A percentile compares a stretch with the other conserved stretches of the same genome.
These are phyloP conservation scores for Cladorrhinum sp. DNA, from an alignment of 2,329 filamentous ascomycete species.

Conservation along the genomic window DNA sequence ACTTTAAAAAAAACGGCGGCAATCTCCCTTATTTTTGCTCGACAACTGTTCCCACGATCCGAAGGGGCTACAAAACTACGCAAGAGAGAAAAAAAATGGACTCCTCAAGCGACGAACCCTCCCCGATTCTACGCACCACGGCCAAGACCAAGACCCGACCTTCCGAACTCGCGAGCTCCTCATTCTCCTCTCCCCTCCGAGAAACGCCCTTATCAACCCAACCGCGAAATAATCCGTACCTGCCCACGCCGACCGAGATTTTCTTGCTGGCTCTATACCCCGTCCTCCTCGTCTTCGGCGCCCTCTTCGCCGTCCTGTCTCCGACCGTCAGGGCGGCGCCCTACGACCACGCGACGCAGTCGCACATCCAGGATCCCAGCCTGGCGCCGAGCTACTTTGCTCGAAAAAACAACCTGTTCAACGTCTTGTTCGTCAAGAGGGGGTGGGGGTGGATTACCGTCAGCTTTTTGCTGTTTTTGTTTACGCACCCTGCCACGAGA, in stretches of 20 bases:
- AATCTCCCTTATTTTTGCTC: no score
- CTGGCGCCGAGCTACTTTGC: constrained; percentile 83
- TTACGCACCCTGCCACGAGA: constrained; percentile 60
- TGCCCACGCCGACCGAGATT: constrained; percentile 68
- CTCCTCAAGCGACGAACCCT: neutral
- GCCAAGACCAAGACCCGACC: constrained; percentile 2
- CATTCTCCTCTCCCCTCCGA: neutral
- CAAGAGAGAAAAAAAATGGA: neutral
- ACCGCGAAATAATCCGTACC: constrained; percentile 51
- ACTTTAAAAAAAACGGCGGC: no score
- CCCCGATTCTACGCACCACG: constrained; percentile 8
- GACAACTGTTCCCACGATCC: no score
- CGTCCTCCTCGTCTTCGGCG: constrained; percentile 72
- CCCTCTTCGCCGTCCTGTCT: constrained; percentile 74
- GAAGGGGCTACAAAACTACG: no score
- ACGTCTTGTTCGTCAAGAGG: constrained; percentile 88
- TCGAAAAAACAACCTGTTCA: constrained; percentile 89
- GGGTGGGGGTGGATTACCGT: constrained; percentile 89
- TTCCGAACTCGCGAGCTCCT: neutral
- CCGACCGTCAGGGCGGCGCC: constrained; percentile 63
- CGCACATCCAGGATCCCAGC: constrained; percentile 51
- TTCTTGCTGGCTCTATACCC: constrained; percentile 71
- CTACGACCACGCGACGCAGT: constrained; percentile 61
- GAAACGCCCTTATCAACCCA: neutral
- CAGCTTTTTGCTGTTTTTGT: constrained; percentile 67